phyloP scores from a whole-genome alignment of 495 filamentous ascomycete genomes.

The Thozetella sp. region DNA sequence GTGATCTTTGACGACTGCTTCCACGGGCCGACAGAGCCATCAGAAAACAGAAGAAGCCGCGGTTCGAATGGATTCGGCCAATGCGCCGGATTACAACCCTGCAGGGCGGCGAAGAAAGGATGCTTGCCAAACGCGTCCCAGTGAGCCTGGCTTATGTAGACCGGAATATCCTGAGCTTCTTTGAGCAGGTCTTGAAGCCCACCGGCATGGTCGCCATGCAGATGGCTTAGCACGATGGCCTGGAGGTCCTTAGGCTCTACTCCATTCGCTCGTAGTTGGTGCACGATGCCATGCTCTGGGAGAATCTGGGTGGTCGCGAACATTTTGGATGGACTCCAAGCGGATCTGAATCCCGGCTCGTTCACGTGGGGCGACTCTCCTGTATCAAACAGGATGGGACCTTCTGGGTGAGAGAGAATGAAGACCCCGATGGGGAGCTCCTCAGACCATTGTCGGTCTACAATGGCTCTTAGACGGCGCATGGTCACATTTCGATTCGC shows the following conservation, averaged over 20 bases:
- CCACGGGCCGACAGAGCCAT: background rate
- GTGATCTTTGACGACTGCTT: background rate
- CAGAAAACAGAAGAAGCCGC: background rate
- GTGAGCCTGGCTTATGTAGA: background rate
- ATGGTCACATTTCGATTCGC: background rate
- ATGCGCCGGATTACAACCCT: background rate
- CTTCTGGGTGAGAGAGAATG: background rate
- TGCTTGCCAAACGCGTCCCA: background rate
- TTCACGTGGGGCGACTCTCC: background rate
- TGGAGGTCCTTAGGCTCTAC: background rate
- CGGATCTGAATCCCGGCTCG: background rate
- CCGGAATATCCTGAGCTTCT: background rate
- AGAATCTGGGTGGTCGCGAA: background rate
- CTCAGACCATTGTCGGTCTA: background rate
- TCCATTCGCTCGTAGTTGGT: background rate
- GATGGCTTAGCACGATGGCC: conserved; percentile 1
- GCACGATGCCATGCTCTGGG: background rate
- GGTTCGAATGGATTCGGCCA: background rate
- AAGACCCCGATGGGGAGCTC: background rate
- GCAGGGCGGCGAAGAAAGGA: background rate
- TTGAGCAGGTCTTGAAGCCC: background rate
- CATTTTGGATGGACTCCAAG: background rate
- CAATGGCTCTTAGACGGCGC: background rate
- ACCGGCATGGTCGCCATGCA: background rate
- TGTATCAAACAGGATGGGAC: background rate